A percentile compares a stretch with the other conserved stretches of the same genome.
These are phyloP conservation scores for Fusarium metavorans DNA, from an alignment of 2,329 filamentous ascomycete genomes.

Conservation along the genomic window DNA sequence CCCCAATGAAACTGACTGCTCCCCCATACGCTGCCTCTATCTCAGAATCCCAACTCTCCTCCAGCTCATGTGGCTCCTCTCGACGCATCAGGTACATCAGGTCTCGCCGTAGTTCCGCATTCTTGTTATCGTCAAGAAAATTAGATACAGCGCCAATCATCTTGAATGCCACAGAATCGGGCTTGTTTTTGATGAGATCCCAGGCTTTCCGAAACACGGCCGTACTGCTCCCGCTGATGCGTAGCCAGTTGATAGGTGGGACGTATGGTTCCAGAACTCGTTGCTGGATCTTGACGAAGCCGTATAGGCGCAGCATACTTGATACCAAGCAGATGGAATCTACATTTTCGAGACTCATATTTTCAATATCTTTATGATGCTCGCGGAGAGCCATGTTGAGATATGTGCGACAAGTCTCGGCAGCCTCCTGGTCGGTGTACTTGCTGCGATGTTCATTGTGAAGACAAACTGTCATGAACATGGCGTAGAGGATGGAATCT, in stretches of 20 bases:
- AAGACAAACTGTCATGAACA: conserved; percentile 32
- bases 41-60: conserved; percentile 24
- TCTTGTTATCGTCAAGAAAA: conserved; percentile 17
- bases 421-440: background rate
- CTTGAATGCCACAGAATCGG: conserved; percentile 11
- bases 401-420: conserved; percentile 22
- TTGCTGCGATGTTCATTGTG: conserved; percentile 23
- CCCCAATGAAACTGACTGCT: conserved; percentile 32
- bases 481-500: conserved; percentile 32
- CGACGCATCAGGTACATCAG: conserved; percentile 27
- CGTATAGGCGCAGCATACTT: conserved; percentile 32
- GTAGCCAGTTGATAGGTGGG: conserved; percentile 37
- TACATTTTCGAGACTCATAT: conserved; percentile 25
- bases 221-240: conserved; percentile 32
- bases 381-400: conserved; percentile 30
- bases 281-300: conserved; percentile 28
- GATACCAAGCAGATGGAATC: conserved; percentile 33
- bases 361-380: conserved; percentile 29
- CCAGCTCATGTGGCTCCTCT: conserved; percentile 17
- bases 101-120: background rate
- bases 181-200: conserved; percentile 9
- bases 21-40: conserved; percentile 32
- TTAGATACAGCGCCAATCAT: conserved; percentile 19
- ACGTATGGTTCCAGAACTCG: conserved; percentile 30
- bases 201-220: conserved; percentile 27